Conservation (phyloP, 192 early-diverging fungal species). For the Backusella circina region DNA sequence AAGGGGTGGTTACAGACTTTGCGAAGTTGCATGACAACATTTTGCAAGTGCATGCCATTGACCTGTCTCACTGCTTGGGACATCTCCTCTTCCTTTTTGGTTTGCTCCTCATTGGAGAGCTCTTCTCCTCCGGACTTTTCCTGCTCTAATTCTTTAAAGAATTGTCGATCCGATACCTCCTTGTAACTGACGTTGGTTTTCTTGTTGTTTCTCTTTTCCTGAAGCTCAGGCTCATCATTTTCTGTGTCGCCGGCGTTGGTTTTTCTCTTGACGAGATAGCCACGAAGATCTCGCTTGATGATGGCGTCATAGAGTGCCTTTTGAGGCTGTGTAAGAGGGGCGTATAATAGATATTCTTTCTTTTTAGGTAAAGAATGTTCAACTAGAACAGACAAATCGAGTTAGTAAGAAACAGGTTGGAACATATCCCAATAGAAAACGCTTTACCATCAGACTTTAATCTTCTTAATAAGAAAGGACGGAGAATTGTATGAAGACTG, state of each 20-base stretch:
- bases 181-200: slow-evolving; percentile 31
- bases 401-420: not conserved
- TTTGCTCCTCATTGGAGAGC: not conserved
- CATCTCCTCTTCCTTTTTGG: slow-evolving; percentile 16
- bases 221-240: not conserved
- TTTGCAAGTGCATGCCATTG: slow-evolving; percentile 75
- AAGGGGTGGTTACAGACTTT: slow-evolving; percentile 95
- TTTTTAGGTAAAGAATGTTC: slow-evolving; percentile 88
- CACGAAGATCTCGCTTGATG: slow-evolving; percentile 53
- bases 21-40: slow-evolving; percentile 87
- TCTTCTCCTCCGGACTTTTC: slow-evolving; percentile 22
- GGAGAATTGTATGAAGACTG: slow-evolving; percentile 86
- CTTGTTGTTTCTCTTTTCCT: slow-evolving; percentile 40
- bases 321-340: slow-evolving; percentile 68
- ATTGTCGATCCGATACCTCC: slow-evolving; percentile 24
- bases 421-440: too few species aligned
- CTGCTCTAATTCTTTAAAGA: slow-evolving; percentile 15
- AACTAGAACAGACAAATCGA: slow-evolving; percentile 47
- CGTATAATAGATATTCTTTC: slow-evolving; percentile 82
- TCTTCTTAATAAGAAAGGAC: slow-evolving; percentile 59
- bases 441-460: slow-evolving; percentile 73
- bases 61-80: slow-evolving; percentile 37
- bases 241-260: slow-evolving; percentile 4
- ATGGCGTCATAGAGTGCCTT: slow-evolving; percentile 72
- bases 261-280: slow-evolving; percentile 50